Conservation (phyloP, 805 yeast genomes). For the Clavispora santaluciae region DNA sequence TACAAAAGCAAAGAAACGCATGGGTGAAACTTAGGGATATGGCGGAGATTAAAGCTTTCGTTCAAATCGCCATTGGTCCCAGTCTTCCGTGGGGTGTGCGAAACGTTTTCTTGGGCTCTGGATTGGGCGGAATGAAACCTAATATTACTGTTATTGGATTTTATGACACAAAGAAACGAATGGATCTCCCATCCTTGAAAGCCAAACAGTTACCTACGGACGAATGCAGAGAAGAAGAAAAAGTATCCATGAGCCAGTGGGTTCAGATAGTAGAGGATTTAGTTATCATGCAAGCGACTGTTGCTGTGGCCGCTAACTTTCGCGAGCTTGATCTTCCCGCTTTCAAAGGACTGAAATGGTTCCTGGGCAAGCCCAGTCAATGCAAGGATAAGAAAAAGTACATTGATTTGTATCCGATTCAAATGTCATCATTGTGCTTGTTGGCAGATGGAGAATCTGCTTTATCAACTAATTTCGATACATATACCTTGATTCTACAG, state of each 20-base stretch:
- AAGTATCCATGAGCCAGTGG: slow-evolving; percentile 76
- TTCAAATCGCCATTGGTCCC: slow-evolving; percentile 86
- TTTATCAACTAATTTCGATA: slow-evolving; percentile 87
- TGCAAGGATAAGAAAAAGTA: slow-evolving; percentile 35
- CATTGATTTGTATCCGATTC: slow-evolving; percentile 93
- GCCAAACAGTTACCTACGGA: slow-evolving; percentile 60
- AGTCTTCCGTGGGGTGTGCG: slow-evolving; percentile 92
- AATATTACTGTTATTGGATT: slow-evolving; percentile 91
- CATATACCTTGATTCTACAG: slow-evolving; percentile 89
- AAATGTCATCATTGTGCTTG: slow-evolving; percentile 82
- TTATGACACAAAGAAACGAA: slow-evolving; percentile 55
- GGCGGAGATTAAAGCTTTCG: slow-evolving; percentile 82
- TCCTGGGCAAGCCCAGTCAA: slow-evolving; percentile 4
- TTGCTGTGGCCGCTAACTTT: slow-evolving; percentile 92
- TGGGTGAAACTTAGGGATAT: slow-evolving; percentile 83
- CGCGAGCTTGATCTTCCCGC: slow-evolving; percentile 61
- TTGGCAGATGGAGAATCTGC: slow-evolving; percentile 64
- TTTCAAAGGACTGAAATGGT: slow-evolving; percentile 12
- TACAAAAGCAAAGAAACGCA: slow-evolving; percentile 67
- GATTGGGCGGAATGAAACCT: slow-evolving; percentile 98
- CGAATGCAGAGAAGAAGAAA: slow-evolving; percentile 62
- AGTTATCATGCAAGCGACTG: slow-evolving; percentile 80
- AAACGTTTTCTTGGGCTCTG: slow-evolving; percentile 87
- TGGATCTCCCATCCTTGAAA: slow-evolving; percentile 22
- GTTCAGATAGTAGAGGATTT: slow-evolving; percentile 89